Conservation (phyloP, 495 filamentous ascomycete species). For the Thozetella sp. region DNA sequence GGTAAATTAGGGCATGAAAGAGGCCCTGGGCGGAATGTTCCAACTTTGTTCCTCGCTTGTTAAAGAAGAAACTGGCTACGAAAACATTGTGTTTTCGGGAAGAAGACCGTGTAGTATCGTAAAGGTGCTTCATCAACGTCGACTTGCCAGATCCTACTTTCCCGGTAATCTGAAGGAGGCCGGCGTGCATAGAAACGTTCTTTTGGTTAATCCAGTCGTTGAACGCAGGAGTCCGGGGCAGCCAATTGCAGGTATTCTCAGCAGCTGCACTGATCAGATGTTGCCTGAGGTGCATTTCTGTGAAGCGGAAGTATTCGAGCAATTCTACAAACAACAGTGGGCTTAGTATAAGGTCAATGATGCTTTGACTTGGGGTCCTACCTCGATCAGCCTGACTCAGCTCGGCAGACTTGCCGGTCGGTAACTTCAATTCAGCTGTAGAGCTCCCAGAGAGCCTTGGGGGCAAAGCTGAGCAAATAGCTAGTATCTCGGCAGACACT, state of each 20-base stretch:
- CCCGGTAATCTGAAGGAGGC: conserved; percentile 13
- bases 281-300: background rate
- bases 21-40: conserved; percentile 29
- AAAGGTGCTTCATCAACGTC: conserved; percentile 6
- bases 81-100: conserved; percentile 10
- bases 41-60: conserved; percentile 29
- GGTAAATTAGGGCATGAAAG: conserved; percentile 30
- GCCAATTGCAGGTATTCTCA: conserved; percentile 3
- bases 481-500: conserved; percentile 1
- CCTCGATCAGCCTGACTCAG: background rate
- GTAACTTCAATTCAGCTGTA: background rate
- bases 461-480: background rate
- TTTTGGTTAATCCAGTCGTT: background rate
- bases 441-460: background rate
- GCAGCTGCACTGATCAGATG: background rate
- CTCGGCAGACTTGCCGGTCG: background rate
- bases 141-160: conserved; percentile 5
- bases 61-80: conserved; percentile 35
- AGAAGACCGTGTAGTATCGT: background rate
- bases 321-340: background rate
- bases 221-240: background rate
- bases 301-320: background rate
- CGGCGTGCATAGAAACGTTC: background rate
- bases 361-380: background rate
- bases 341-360: background rate